Percentiles rank a stretch among this genome's conserved stretches.
Conservation (phyloP, 164 flowering plant genomes). For the Macadamia integrifolia region DNA sequence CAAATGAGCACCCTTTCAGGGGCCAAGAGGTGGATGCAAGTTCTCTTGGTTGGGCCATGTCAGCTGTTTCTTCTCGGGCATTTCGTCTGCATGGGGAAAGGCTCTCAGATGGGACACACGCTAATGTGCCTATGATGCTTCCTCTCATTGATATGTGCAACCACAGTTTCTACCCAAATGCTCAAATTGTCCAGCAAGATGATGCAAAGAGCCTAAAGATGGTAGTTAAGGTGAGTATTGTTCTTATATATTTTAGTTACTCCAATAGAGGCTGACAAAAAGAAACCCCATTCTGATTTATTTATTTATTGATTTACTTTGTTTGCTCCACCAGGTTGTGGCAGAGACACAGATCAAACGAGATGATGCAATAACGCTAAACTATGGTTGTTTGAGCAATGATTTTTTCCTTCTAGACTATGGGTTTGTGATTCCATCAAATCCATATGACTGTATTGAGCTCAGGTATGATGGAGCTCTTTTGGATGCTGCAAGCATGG, state of each 20-base stretch:
- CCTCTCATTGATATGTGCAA: constrained; percentile 62
- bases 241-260: background rate
- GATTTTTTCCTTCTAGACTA: constrained; percentile 87
- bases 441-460: constrained; percentile 80
- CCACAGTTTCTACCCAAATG: constrained; percentile 88
- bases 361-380: constrained; percentile 52
- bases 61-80: constrained; percentile 94
- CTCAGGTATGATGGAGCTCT: constrained; percentile 82
- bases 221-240: constrained; percentile 55
- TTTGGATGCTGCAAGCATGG: constrained; percentile 89
- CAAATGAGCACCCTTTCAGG: constrained; percentile 65
- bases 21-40: constrained; percentile 80
- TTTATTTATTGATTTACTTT: constrained; percentile 17
- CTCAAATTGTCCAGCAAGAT: constrained; percentile 72
- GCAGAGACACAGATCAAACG: constrained; percentile 55
- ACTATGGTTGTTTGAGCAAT: constrained; percentile 81
- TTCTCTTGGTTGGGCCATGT: constrained; percentile 96
- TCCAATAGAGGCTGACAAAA: too few relatives aligned
- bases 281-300: too few relatives aligned
- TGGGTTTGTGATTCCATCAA: constrained; percentile 76
- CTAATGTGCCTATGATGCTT: constrained; percentile 63
- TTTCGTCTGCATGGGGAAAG: constrained; percentile 72
- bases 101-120: constrained; percentile 36
- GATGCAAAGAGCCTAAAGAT: constrained; percentile 29
- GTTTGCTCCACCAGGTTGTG: constrained; percentile 69